Evolutionary conservation across 176 grass and related monocot genomes (phyloP).

Genomic region (Musa itinerans): DNA sequence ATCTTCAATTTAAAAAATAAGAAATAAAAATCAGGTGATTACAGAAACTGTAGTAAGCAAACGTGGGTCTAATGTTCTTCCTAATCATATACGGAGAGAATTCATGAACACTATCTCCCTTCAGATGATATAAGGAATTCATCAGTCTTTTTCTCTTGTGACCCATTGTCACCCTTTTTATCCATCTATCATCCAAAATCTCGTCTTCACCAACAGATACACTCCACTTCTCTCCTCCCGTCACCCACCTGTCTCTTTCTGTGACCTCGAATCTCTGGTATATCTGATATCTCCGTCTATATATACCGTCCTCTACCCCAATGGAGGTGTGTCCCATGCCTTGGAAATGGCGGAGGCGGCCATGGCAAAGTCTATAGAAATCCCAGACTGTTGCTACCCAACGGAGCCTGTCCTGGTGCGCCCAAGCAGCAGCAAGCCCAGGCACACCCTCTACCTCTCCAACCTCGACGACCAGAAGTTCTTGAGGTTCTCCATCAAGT

Average conservation of each 20-base stretch:
- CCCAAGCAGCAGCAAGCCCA: neutral
- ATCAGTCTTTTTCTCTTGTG: neutral
- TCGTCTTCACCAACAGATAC: neutral
- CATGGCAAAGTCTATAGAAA: conserved; percentile 5
- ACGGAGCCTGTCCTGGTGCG: neutral
- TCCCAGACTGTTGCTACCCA: conserved; percentile 10
- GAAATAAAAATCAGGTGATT: too few species aligned
- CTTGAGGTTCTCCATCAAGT: conserved; percentile 97
- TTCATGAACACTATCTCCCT: too few species aligned
- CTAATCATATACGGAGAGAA: too few species aligned
- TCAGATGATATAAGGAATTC: too few species aligned
- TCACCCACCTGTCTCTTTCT: neutral
- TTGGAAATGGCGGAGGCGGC: neutral
- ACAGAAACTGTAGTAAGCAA: too few species aligned
- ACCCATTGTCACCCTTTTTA: neutral
- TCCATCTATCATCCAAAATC: neutral
- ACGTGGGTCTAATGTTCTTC: too few species aligned
- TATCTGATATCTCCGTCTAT: neutral
- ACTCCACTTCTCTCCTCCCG: neutral
- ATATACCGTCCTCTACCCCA: neutral
- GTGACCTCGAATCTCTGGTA: neutral
- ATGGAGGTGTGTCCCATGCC: neutral
- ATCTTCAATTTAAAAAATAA: too few species aligned
- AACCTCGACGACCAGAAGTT: conserved; percentile 95
- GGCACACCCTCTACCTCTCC: conserved; percentile 49